phyloP scores from a whole-genome alignment of 169 alveolate species.

The Plasmodium gaboni region DNA sequence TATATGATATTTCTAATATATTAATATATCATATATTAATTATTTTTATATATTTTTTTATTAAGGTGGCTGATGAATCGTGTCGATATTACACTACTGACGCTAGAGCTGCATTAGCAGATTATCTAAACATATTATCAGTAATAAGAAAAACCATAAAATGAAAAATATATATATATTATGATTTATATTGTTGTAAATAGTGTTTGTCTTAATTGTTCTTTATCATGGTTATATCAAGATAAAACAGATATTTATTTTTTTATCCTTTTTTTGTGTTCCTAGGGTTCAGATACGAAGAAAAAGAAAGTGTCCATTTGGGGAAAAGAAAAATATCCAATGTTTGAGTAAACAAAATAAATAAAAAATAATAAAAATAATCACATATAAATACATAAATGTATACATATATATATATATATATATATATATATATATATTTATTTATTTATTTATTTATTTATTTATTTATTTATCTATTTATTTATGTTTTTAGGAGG shows the following conservation, averaged over 20 bases:
- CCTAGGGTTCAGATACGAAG: slow-evolving; percentile 47
- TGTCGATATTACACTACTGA: slow-evolving; percentile 66
- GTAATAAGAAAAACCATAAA: slow-evolving; percentile 19
- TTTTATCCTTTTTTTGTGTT: neutral
- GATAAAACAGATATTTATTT: neutral
- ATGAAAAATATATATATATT: neutral
- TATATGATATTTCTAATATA: too few species aligned
- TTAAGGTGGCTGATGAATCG: slow-evolving; percentile 66
- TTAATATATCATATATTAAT: too few species aligned
- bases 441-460: neutral
- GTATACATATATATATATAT: neutral
- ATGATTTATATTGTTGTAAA: neutral
- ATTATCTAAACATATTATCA: slow-evolving; percentile 63
- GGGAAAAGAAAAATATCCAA: slow-evolving; percentile 71
- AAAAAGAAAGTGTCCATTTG: slow-evolving; percentile 66
- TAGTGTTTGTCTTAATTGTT: too few species aligned
- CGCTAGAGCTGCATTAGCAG: slow-evolving; percentile 69
- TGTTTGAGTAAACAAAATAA: slow-evolving; percentile 51
- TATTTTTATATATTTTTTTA: neutral
- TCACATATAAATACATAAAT: neutral
- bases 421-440: neutral
- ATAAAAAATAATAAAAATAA: neutral
- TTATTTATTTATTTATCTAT: neutral
- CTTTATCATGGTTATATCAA: too few species aligned
- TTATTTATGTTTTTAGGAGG: slow-evolving; percentile 44